Percentiles rank a stretch among this genome's conserved stretches.
phyloP scores from a whole-genome alignment of 352 stramenopile genomes.

The Phytophthora cactorum region DNA sequence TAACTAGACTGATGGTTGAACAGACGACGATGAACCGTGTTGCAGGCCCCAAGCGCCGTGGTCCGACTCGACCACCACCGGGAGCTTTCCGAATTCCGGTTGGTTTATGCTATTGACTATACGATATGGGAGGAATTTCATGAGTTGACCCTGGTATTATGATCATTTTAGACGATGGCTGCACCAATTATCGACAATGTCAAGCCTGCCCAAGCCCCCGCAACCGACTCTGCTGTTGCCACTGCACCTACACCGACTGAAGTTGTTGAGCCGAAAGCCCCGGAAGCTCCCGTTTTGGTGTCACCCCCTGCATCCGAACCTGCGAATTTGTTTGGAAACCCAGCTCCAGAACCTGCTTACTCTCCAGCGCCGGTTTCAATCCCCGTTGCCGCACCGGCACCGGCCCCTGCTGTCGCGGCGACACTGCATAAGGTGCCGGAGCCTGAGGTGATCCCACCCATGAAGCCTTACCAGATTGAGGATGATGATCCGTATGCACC shows the following conservation, averaged over 20 bases:
- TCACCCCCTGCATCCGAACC: slow-evolving; percentile 19
- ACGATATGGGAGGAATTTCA: neutral
- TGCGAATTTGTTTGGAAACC: slow-evolving; percentile 27
- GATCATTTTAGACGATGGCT: slow-evolving; percentile 46
- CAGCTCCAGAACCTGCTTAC: slow-evolving; percentile 8
- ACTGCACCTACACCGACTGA: slow-evolving; percentile 8
- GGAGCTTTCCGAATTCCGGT: slow-evolving; percentile 71
- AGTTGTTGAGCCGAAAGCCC: slow-evolving; percentile 17
- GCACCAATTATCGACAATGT: slow-evolving; percentile 39
- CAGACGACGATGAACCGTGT: slow-evolving; percentile 82
- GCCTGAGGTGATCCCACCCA: slow-evolving; percentile 32
- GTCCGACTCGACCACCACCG: slow-evolving; percentile 64
- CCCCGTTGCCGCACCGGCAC: slow-evolving; percentile 6
- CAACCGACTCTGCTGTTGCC: slow-evolving; percentile 7
- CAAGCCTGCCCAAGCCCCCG: slow-evolving; percentile 21
- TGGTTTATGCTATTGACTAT: slow-evolving; percentile 13
- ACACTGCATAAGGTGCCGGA: slow-evolving; percentile 34
- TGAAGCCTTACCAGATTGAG: slow-evolving; percentile 45
- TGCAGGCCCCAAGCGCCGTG: slow-evolving; percentile 77
- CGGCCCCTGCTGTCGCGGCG: slow-evolving; percentile 16
- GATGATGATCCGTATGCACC: slow-evolving; percentile 41
- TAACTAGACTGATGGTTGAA: slow-evolving; percentile 14
- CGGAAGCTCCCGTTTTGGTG: slow-evolving; percentile 10
- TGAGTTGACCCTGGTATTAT: slow-evolving; percentile 16
- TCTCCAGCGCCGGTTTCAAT: slow-evolving; percentile 15